Percentiles rank a stretch among this genome's conserved stretches.
phyloP scores from a whole-genome alignment of 352 stramenopile genomes.

The Pythium folliculosum region DNA sequence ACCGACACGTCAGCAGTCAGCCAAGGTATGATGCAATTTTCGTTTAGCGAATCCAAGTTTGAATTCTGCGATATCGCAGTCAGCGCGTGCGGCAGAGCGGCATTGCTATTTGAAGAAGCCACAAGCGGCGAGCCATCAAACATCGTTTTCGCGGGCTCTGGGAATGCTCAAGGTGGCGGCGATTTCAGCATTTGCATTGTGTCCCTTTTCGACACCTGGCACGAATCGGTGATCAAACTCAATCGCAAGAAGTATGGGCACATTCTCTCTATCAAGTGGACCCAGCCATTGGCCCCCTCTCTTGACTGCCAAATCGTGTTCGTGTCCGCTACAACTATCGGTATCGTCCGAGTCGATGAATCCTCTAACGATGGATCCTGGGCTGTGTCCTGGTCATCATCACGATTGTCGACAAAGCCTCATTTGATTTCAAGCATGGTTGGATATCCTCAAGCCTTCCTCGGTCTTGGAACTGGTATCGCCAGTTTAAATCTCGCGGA shows the following conservation, averaged over 20 bases:
- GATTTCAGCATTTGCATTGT: slow-evolving; percentile 54
- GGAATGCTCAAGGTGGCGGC: slow-evolving; percentile 3
- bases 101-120: slow-evolving; percentile 51
- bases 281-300: slow-evolving; percentile 48
- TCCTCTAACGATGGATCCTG: slow-evolving; percentile 45
- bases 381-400: slow-evolving; percentile 62
- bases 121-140: background rate
- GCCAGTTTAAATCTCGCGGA: slow-evolving; percentile 61
- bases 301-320: slow-evolving; percentile 64
- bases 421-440: slow-evolving; percentile 52
- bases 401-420: slow-evolving; percentile 55
- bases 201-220: slow-evolving; percentile 45
- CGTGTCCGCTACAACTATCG: slow-evolving; percentile 63
- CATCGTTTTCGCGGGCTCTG: background rate
- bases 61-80: slow-evolving; percentile 54
- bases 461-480: slow-evolving; percentile 54
- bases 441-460: slow-evolving; percentile 51
- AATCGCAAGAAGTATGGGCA: slow-evolving; percentile 60
- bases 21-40: slow-evolving; percentile 42
- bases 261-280: slow-evolving; percentile 69
- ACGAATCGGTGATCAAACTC: slow-evolving; percentile 58
- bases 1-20: slow-evolving; percentile 23
- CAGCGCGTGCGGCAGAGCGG: slow-evolving; percentile 58
- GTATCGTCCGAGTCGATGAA: slow-evolving; percentile 59
- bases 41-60: slow-evolving; percentile 35